These are phyloP conservation scores for Cymbopogon citratus DNA, from an alignment of 176 grass and related monocot species.

Conservation along the genomic window DNA sequence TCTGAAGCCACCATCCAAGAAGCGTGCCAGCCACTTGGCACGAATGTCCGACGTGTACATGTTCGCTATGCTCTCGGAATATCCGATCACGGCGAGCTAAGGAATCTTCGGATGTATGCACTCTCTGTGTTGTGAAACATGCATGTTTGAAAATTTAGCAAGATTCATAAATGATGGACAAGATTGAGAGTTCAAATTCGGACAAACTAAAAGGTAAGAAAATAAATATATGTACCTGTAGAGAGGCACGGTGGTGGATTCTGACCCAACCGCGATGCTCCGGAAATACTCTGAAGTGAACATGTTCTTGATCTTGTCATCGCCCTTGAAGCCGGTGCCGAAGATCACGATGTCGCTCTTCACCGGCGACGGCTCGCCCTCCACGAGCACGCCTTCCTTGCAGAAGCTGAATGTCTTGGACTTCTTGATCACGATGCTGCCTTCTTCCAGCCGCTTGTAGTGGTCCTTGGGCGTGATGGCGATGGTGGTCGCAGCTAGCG, in stretches of 20 bases:
- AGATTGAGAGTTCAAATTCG: too few species aligned
- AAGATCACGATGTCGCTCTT: conserved; percentile 51
- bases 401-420: conserved; percentile 46
- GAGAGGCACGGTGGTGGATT: conserved; percentile 34
- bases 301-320: conserved; percentile 50
- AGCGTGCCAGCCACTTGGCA: conserved; percentile 43
- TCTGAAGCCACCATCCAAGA: conserved; percentile 44
- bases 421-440: conserved; percentile 48
- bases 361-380: conserved; percentile 22
- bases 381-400: conserved; percentile 43
- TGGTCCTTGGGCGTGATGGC: conserved; percentile 41
- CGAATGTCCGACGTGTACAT: conserved; percentile 47
- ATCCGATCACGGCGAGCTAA: conserved; percentile 42
- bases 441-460: conserved; percentile 53
- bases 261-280: conserved; percentile 31
- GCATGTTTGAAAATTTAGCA: not conserved
- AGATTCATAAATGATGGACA: too few species aligned
- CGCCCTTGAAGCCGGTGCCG: conserved; percentile 45
- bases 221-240: conserved; percentile 46
- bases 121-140: conserved; percentile 22
- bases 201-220: too few species aligned
- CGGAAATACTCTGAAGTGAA: conserved; percentile 48
- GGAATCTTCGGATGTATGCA: conserved; percentile 64
- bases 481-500: conserved; percentile 5
- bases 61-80: conserved; percentile 59